Evolutionary conservation across 257 asterid species (phyloP).

Genomic region (Craterostigma plantagineum): DNA sequence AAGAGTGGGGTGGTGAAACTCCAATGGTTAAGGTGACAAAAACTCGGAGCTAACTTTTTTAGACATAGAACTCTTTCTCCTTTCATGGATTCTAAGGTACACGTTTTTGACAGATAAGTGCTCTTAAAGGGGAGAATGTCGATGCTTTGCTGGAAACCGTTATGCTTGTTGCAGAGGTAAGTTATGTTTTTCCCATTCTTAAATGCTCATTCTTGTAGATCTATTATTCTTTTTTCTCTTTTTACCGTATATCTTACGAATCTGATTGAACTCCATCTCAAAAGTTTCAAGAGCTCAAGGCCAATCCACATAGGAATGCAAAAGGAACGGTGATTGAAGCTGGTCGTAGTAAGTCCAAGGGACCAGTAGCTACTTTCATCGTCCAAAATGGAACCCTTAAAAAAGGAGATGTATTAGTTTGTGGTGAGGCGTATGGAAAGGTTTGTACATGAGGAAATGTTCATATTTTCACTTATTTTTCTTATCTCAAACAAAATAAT

Average conservation of each 20-base stretch:
- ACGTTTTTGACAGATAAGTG: conserved; percentile 56
- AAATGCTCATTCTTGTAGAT: conserved; percentile 2
- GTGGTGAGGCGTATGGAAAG: conserved; percentile 99
- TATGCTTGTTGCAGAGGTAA: conserved; percentile 98
- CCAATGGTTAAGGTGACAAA: conserved; percentile 82
- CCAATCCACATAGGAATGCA: conserved; percentile 86
- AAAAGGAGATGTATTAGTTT: conserved; percentile 69
- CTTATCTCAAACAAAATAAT: conserved; percentile 11
- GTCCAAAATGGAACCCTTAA: conserved; percentile 92
- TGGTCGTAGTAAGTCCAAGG: conserved; percentile 88
- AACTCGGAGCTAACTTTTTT: conserved; percentile 7
- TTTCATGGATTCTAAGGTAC: conserved; percentile 15
- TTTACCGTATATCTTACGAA: no score
- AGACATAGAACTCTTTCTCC: background rate
- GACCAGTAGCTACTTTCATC: conserved; percentile 84
- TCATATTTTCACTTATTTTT: background rate
- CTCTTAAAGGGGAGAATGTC: conserved; percentile 91
- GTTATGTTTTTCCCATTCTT: no score
- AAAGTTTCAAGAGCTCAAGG: conserved; percentile 89
- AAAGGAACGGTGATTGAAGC: conserved; percentile 96
- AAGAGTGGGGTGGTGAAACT: conserved; percentile 91
- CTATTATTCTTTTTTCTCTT: conserved; percentile 2
- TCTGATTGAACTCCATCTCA: conserved; percentile 7
- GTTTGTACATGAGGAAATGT: conserved; percentile 22
- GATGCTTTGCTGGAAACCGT: conserved; percentile 86